Conservation (phyloP, 768 basidiomycete species). For the Kwoniella europaea region DNA sequence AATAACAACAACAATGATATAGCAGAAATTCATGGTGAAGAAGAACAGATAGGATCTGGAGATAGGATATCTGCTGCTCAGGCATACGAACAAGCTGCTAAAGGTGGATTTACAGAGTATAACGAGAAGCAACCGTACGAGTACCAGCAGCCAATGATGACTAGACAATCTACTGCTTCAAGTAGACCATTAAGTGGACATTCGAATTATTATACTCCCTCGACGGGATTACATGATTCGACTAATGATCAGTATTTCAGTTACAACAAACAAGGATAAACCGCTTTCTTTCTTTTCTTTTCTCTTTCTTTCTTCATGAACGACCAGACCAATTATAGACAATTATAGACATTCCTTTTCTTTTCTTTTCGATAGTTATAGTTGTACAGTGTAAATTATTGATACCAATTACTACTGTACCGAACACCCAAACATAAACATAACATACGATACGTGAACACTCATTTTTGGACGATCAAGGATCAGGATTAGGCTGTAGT, state of each 20-base stretch:
- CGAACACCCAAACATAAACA: neutral
- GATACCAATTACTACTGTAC: neutral
- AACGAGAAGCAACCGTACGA: neutral
- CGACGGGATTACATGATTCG: constrained; percentile 6
- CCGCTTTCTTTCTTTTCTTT: neutral
- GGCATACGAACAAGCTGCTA: constrained; percentile 32
- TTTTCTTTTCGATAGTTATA: neutral
- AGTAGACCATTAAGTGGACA: constrained; percentile 23
- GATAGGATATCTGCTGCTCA: constrained; percentile 15
- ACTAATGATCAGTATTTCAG: constrained; percentile 8
- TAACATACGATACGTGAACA: too few relatives aligned
- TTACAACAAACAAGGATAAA: constrained; percentile 6
- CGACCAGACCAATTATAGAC: neutral
- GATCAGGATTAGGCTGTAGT: neutral
- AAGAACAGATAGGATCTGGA: neutral
- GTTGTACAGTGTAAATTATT: neutral
- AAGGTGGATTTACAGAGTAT: constrained; percentile 13
- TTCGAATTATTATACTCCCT: constrained; percentile 30
- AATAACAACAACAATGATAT: neutral
- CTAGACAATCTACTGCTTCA: constrained; percentile 13
- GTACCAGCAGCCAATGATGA: constrained; percentile 4
- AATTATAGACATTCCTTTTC: constrained; percentile 3
- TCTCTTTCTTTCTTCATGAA: neutral
- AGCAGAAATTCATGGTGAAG: neutral
- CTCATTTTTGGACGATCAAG: neutral